Base-by-base conservation (phyloP, 768 basidiomycete genomes). In the Tricholoma furcatifolium region DNA sequence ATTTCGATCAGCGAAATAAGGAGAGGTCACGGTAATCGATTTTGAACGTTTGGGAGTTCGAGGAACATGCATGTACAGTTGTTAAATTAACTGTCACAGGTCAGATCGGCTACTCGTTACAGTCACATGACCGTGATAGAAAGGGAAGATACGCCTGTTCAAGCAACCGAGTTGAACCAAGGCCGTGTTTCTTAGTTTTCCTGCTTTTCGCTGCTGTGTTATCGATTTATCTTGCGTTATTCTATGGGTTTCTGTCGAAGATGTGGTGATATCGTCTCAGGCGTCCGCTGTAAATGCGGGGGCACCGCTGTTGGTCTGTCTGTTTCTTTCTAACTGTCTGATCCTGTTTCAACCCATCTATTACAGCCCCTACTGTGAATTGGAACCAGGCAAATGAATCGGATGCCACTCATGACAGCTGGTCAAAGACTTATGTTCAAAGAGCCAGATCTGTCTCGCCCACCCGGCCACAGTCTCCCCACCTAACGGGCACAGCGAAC, bases 181-280 rank as follows among this genome's bases (percentile, higher is more conserved):
- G 17, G 14, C 41, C 23, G 18, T 41, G 41, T 31, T 52, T 18
- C 20, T 42, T 21, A 10, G 24, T 47, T 31, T 27, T 41, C 45
- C 27, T 36, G 31, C 51, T 43, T 51, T 45, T 34, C 59, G 20
- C 27, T 27, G 27, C 27, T 27, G 17, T 51, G 42, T 42, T 54
- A 32, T 57, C 38, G 11, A 47, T 48, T 50, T 36, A 17, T 39
- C 55, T 7, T 14, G 9, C 3, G 14, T 51, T 34, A 47, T 36
- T 3, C 24, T 20, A 93, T 93, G 91, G 87, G 87, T 20, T 93
- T 93, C 63, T 93, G 91, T 72, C 80, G 88, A 54, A 77, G 88
- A 65, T 93, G 91, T 63, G 91, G 91, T 52, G 87, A 92, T 57
- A 91, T 93, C 53, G 89, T 92, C 30, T 64, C 75, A 32, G 82